phyloP scores from a whole-genome alignment of 768 basidiomycete genomes.

The Agaricus blazei region DNA sequence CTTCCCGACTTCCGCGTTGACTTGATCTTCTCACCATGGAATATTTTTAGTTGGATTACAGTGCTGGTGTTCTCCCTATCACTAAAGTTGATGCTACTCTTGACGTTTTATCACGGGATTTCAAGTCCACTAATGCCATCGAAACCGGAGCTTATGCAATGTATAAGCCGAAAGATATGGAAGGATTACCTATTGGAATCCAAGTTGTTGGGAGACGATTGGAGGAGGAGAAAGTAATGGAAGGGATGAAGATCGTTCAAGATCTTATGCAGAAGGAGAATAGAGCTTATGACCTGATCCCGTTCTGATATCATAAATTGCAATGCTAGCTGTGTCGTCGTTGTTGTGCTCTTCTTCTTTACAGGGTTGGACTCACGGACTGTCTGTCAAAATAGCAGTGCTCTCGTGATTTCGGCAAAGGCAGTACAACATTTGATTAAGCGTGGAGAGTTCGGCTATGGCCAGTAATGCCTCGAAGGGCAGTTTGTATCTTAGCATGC shows the following conservation, averaged over 20 bases:
- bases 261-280: conserved; percentile 22
- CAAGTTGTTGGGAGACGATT: conserved; percentile 55
- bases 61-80: conserved; percentile 56
- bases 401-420: too few relatives aligned
- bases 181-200: conserved; percentile 55
- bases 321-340: background rate
- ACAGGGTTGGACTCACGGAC: background rate
- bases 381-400: too few relatives aligned
- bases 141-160: conserved; percentile 42
- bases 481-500: too few relatives aligned
- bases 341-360: background rate
- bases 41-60: conserved; percentile 24
- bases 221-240: conserved; percentile 61
- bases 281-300: conserved; percentile 6
- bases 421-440: too few relatives aligned
- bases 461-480: too few relatives aligned
- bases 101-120: conserved; percentile 32
- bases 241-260: conserved; percentile 54
- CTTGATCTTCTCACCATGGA: background rate
- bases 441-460: too few relatives aligned
- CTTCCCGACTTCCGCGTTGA: background rate
- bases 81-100: conserved; percentile 40
- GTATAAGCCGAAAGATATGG: conserved; percentile 49
- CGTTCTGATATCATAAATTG: background rate
- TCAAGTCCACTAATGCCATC: conserved; percentile 35